These are phyloP conservation scores for Setomelanomma holmii DNA, from an alignment of 2,329 filamentous ascomycete genomes.

Conservation along the genomic window DNA sequence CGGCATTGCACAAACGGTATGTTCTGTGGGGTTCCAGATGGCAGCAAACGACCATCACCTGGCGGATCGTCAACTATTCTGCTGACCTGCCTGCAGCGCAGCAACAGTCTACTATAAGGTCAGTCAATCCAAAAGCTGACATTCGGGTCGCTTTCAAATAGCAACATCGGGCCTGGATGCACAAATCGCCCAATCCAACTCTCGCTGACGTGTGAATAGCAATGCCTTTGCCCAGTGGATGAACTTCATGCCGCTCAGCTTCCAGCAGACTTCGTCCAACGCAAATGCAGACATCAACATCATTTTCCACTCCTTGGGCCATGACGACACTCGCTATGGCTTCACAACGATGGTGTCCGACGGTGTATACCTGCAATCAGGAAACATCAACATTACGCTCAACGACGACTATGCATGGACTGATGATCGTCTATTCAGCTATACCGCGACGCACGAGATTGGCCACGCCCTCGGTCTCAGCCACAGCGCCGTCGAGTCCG, in stretches of 20 bases:
- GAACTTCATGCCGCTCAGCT: constrained; percentile 25
- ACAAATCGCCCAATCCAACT: too few relatives aligned
- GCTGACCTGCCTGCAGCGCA: constrained; percentile 22
- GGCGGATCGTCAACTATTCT: constrained; percentile 36
- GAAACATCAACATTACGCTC: constrained; percentile 39
- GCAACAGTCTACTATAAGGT: constrained; percentile 33
- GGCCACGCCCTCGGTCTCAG: constrained; percentile 37
- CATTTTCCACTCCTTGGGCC: constrained; percentile 27
- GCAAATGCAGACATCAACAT: constrained; percentile 34
- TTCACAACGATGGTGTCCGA: constrained; percentile 35
- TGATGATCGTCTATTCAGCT: constrained; percentile 37
- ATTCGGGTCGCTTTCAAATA: too few relatives aligned
- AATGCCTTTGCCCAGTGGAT: constrained; percentile 37
- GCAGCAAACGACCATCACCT: constrained; percentile 34
- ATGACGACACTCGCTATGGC: constrained; percentile 29
- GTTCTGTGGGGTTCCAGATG: constrained; percentile 40
- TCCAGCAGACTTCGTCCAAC: constrained; percentile 20
- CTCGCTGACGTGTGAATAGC: constrained; percentile 12
- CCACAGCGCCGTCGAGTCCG: constrained; percentile 36
- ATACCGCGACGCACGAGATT: constrained; percentile 37
- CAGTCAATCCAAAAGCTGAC: too few relatives aligned
- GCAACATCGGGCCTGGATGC: too few relatives aligned
- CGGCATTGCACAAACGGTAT: constrained; percentile 24
- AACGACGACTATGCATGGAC: constrained; percentile 39
- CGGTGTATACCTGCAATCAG: constrained; percentile 25